Conservation (phyloP, 2,329 filamentous ascomycete genomes). For the Salinomyces thailandicus region DNA sequence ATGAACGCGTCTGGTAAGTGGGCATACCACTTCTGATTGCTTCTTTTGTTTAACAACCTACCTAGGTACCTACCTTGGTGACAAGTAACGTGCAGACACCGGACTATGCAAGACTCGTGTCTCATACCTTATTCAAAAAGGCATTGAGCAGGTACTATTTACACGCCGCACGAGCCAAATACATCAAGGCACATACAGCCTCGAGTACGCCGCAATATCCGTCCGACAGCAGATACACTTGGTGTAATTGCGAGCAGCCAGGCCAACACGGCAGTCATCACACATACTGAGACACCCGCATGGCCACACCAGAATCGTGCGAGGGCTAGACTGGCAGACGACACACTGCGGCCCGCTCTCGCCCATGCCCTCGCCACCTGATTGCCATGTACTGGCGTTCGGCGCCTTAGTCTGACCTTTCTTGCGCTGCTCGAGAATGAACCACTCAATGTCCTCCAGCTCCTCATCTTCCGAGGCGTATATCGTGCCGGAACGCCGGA, state of each 20-base stretch:
- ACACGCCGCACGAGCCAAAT: no score
- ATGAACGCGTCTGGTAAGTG: no score
- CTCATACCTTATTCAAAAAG: no score
- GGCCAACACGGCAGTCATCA: slow-evolving; percentile 84
- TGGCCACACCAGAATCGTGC: slow-evolving; percentile 90
- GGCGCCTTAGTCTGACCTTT: slow-evolving; percentile 32
- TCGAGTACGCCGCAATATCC: slow-evolving; percentile 78
- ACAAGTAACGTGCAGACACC: no score
- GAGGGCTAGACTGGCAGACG: slow-evolving; percentile 75
- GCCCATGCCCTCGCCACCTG: slow-evolving; percentile 63
- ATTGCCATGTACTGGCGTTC: slow-evolving; percentile 46
- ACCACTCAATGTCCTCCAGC: slow-evolving; percentile 46
- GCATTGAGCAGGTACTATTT: no score
- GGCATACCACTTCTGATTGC: no score
- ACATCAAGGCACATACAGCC: slow-evolving; percentile 72
- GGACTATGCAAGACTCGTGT: no score
- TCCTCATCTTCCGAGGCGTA: slow-evolving; percentile 42
- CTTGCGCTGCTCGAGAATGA: slow-evolving; percentile 46
- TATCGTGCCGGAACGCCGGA: slow-evolving; percentile 35
- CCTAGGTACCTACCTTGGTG: no score
- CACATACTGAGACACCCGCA: slow-evolving; percentile 90
- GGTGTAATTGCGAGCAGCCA: slow-evolving; percentile 95
- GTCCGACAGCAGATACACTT: slow-evolving; percentile 91
- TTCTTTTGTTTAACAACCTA: no score
- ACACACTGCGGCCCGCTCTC: slow-evolving; percentile 75